Evolutionary conservation across 148 eudicot species (phyloP).

Genomic region (Silene uniflora): DNA sequence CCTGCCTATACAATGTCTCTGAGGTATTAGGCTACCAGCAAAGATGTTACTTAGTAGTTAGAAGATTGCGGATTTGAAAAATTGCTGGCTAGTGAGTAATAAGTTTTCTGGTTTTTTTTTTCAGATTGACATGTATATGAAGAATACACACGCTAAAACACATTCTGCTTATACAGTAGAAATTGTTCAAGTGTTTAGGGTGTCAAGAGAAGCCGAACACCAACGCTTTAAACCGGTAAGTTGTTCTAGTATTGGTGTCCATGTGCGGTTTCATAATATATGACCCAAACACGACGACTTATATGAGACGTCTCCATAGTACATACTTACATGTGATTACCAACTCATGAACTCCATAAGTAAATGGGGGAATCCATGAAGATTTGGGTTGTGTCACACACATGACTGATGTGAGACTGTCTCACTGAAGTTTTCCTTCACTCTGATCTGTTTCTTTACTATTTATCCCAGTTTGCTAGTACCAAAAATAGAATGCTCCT

Average conservation of each 20-base stretch:
- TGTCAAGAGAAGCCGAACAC: constrained; percentile 72
- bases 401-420: neutral
- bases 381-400: neutral
- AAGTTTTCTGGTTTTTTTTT: neutral
- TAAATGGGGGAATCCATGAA: neutral
- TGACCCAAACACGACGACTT: neutral
- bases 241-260: neutral
- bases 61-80: too few species aligned
- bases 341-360: neutral
- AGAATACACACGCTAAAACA: constrained; percentile 93
- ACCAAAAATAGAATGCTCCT: constrained; percentile 84
- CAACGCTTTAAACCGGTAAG: constrained; percentile 68
- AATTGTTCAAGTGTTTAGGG: constrained; percentile 69
- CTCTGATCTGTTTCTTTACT: constrained; percentile 8
- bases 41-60: neutral
- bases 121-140: constrained; percentile 69
- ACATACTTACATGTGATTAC: neutral
- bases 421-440: neutral
- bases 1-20: neutral
- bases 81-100: neutral
- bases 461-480: constrained; percentile 52
- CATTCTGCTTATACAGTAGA: constrained; percentile 76
- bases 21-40: neutral
- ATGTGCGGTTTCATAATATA: neutral
- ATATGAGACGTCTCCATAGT: neutral